Percentiles rank a stretch among this genome's conserved stretches.
These are phyloP conservation scores for Mycena sp. DNA, from an alignment of 1,284 basidiomycete genomes.

Conservation along the genomic window DNA sequence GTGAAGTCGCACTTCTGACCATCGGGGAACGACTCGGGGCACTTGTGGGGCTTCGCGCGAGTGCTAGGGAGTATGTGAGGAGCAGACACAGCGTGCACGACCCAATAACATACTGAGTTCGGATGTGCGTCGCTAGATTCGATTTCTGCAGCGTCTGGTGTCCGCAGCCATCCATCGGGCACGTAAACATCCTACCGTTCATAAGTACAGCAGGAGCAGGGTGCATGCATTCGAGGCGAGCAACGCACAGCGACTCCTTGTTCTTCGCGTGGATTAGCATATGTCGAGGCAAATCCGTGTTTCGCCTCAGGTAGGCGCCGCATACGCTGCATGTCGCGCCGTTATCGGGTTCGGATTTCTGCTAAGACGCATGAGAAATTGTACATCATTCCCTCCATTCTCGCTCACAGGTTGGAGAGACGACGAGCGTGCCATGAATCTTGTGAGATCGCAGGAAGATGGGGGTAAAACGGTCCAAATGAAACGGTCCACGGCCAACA, in stretches of 20 bases:
- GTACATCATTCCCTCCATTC: not conserved
- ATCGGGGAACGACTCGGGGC: constrained; percentile 17
- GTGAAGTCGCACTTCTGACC: constrained; percentile 27
- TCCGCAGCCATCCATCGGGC: constrained; percentile 25
- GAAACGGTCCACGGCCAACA: not conserved
- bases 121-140: constrained; percentile 30
- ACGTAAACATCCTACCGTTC: constrained; percentile 28
- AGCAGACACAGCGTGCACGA: not conserved
- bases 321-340: constrained; percentile 25
- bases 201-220: not conserved
- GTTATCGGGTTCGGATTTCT: constrained; percentile 12
- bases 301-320: constrained; percentile 18
- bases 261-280: constrained; percentile 28
- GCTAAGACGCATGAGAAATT: not conserved
- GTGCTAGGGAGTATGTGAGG: constrained; percentile 14
- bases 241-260: constrained; percentile 21
- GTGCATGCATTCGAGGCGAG: not conserved
- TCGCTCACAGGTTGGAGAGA: constrained; percentile 13
- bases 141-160: constrained; percentile 30
- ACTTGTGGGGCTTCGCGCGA: constrained; percentile 30
- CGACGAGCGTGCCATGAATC: not conserved
- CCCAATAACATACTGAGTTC: constrained; percentile 26
- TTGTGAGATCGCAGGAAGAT: not conserved
- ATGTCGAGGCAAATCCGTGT: constrained; percentile 27
- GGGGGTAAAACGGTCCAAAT: not conserved